Percentiles rank a stretch among this genome's conserved stretches.
These are phyloP conservation scores for Rhodotorula sp. DNA, from an alignment of 1,284 basidiomycete genomes.

Conservation along the genomic window DNA sequence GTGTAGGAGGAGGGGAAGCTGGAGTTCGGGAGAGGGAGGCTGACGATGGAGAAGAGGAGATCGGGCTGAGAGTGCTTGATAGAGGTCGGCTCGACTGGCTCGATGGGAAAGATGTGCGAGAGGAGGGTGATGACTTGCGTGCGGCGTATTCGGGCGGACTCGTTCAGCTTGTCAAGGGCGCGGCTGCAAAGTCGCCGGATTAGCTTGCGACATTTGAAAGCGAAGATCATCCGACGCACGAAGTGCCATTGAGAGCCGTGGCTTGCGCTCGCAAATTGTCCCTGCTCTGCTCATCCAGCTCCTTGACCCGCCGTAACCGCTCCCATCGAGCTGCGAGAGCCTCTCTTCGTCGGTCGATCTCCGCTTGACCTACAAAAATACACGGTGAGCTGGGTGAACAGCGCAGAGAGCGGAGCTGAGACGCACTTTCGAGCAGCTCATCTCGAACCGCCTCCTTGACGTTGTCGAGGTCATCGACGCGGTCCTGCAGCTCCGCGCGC, in stretches of 20 bases:
- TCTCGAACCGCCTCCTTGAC: slow-evolving; percentile 11
- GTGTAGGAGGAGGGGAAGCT: slow-evolving; percentile 53
- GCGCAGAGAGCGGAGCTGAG: background rate
- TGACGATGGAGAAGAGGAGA: slow-evolving; percentile 67
- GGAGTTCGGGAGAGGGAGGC: slow-evolving; percentile 74
- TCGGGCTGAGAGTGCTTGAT: slow-evolving; percentile 3
- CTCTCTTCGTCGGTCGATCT: background rate
- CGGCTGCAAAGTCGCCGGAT: background rate
- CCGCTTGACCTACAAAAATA: background rate
- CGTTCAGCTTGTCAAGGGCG: background rate
- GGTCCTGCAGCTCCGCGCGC: slow-evolving; percentile 17
- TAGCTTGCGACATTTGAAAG: background rate
- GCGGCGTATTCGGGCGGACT: slow-evolving; percentile 42
- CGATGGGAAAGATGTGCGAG: slow-evolving; percentile 80
- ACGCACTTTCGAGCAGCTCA: slow-evolving; percentile 22
- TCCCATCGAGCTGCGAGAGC: slow-evolving; percentile 7
- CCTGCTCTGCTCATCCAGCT: background rate
- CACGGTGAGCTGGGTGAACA: too few relatives aligned
- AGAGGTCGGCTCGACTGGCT: slow-evolving; percentile 59
- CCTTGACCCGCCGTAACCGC: slow-evolving; percentile 5
- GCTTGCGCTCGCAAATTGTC: background rate
- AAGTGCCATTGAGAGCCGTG: background rate
- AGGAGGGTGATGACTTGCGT: slow-evolving; percentile 61
- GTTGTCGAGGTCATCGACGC: slow-evolving; percentile 23
- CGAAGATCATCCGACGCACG: background rate